Conservation (phyloP, 305 asterid genomes). For the Fraxinus paxiana region DNA sequence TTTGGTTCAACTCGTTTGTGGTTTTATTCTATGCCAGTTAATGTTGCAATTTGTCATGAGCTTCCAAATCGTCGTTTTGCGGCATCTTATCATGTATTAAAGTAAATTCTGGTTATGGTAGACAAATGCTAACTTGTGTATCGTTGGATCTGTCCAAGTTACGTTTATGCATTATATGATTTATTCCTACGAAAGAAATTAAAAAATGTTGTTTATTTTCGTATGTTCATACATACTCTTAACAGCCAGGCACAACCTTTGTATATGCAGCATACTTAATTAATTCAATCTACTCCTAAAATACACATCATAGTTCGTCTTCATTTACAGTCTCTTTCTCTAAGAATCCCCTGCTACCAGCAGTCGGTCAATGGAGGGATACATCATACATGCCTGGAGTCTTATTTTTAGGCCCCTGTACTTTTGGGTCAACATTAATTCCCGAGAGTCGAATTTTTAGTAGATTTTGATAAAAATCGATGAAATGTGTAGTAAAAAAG, state of each 20-base stretch:
- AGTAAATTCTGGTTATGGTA: not conserved
- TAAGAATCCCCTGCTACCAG: not conserved
- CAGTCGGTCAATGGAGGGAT: not conserved
- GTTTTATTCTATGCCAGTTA: slow-evolving; percentile 3
- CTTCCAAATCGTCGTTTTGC: slow-evolving; percentile 15
- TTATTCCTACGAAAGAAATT: not conserved
- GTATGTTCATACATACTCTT: not conserved
- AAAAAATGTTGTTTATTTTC: not conserved
- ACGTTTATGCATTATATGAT: not conserved
- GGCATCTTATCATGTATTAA: not conserved
- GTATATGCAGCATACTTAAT: not conserved
- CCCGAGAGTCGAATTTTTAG: not conserved
- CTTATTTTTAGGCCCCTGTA: not conserved
- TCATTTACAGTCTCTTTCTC: not conserved
- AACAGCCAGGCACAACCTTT: not conserved
- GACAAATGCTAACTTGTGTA: slow-evolving; percentile 18
- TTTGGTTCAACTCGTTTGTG: slow-evolving; percentile 18
- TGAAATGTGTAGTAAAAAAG: not conserved
- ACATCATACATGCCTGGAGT: not conserved
- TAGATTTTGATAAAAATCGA: not conserved
- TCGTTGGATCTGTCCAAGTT: slow-evolving; percentile 9
- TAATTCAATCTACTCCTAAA: not conserved
- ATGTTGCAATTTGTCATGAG: slow-evolving; percentile 15
- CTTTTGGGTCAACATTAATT: not conserved
- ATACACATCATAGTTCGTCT: not conserved